Base-by-base conservation (phyloP, 768 basidiomycete species). In the Tylopilus felleus region DNA sequence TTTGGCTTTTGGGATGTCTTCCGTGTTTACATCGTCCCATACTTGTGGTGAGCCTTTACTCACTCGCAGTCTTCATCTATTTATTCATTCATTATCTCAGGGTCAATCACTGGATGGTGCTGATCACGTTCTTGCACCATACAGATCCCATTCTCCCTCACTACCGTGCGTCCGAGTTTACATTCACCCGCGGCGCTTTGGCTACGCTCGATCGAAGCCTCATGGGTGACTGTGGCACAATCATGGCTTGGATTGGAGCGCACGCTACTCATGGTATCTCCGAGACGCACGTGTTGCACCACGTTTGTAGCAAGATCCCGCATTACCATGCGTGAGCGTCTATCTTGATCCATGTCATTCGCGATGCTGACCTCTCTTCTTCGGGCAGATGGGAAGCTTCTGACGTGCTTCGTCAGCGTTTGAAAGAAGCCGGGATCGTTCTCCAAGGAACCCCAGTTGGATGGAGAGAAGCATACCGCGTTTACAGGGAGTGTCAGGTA, bases 51-150 rank as follows among this genome's bases (percentile, higher is more conserved):
- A 53, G 71, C 28, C n/a, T n/a, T 3, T 27, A 28, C 8, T 13
- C 33, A 27, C 21, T 8, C 6, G 2, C 36, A 14, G n/a, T n/a
- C n/a, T n/a, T n/a, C n/a, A n/a, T n/a, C n/a, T n/a, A 19, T 28
- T 51, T 27, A 13, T 50, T 46, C 9, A 55, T 29, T 17, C 5
- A 57, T 41, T 22, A 41, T 14, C 13, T 10, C 55, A 86, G 82
- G 85, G 84, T 88, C 50, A 92, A 92, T 78, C 91, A 93, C 78
- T 97, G 94, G 94, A 80, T 98, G 50, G 92, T 98, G 53, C 65
- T 93, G 63, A 97, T 98, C 76, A 97, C 94, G 19, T 98, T 93
- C 88, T 79, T 98, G 47, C 96, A 99, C 76, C 96, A 99, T 78
- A 98, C 96, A 63, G 96, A 98, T 74, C 93, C 95, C 19, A 71